These are phyloP conservation scores for Rubroshorea leprosula DNA, from an alignment of 345 rosid genomes.

Conservation along the genomic window DNA sequence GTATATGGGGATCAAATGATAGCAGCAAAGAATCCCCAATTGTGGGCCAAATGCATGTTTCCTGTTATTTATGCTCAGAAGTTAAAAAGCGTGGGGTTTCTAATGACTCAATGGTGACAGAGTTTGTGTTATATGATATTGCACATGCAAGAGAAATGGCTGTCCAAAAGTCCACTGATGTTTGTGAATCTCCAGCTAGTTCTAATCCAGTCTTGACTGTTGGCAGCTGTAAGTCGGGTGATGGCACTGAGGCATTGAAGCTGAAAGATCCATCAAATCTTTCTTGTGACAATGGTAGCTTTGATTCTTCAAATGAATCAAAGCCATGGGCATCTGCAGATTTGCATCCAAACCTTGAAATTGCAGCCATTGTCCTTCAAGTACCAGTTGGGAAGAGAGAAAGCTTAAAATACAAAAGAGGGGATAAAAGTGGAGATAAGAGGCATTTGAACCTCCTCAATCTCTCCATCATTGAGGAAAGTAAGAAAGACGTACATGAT, in stretches of 20 bases:
- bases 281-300: slow-evolving; percentile 23
- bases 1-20: slow-evolving; percentile 31
- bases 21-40: slow-evolving; percentile 43
- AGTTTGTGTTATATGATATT: slow-evolving; percentile 70
- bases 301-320: slow-evolving; percentile 37
- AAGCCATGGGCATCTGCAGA: slow-evolving; percentile 37
- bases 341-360: slow-evolving; percentile 62
- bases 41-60: slow-evolving; percentile 90
- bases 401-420: slow-evolving; percentile 51
- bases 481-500: slow-evolving; percentile 21
- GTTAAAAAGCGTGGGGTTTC: slow-evolving; percentile 32
- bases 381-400: slow-evolving; percentile 70
- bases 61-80: slow-evolving; percentile 56
- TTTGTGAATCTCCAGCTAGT: slow-evolving; percentile 18
- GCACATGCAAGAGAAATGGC: slow-evolving; percentile 44
- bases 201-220: slow-evolving; percentile 29
- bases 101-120: slow-evolving; percentile 55
- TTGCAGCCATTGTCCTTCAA: slow-evolving; percentile 62
- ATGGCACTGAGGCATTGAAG: slow-evolving; percentile 30
- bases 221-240: slow-evolving; percentile 25
- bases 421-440: slow-evolving; percentile 25
- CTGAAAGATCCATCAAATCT: slow-evolving; percentile 32
- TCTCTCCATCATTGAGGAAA: slow-evolving; percentile 34
- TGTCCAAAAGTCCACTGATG: slow-evolving; percentile 29
- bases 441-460: slow-evolving; percentile 31